phyloP scores from a whole-genome alignment of 2,329 filamentous ascomycete species.

The Pseudocercospora musae region DNA sequence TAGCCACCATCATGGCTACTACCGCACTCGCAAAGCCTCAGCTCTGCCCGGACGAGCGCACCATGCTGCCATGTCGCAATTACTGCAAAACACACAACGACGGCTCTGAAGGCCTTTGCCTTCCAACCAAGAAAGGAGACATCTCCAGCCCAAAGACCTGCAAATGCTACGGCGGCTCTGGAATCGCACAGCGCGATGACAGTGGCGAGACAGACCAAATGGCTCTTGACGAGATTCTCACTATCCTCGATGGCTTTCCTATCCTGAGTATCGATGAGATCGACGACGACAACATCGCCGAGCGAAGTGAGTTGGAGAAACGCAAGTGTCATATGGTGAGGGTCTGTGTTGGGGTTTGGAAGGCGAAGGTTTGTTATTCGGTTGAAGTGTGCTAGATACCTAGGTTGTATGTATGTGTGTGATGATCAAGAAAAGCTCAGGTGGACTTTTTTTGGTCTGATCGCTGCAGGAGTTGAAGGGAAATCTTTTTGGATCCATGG shows the following conservation, averaged over 20 bases:
- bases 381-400: not conserved
- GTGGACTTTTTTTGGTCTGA: too few species aligned
- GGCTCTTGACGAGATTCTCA: not conserved
- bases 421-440: too few species aligned
- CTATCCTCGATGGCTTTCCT: not conserved
- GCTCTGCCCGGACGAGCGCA: not conserved
- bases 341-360: not conserved
- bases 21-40: not conserved
- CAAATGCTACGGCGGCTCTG: not conserved
- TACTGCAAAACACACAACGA: not conserved
- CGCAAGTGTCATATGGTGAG: not conserved
- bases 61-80: not conserved
- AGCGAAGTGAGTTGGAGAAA: not conserved
- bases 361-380: not conserved
- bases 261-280: not conserved
- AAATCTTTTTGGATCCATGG: too few species aligned
- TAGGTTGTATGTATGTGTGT: too few species aligned
- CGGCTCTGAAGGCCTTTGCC: not conserved
- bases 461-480: too few species aligned
- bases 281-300: not conserved
- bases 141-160: not conserved
- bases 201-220: not conserved
- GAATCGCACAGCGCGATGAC: not conserved
- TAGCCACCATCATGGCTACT: not conserved
- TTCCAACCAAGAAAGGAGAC: not conserved